Evolutionary conservation across 495 filamentous ascomycete species (phyloP), one percentile per base, ranked within the genome.

Genomic region (Monascus purpureus): DNA sequence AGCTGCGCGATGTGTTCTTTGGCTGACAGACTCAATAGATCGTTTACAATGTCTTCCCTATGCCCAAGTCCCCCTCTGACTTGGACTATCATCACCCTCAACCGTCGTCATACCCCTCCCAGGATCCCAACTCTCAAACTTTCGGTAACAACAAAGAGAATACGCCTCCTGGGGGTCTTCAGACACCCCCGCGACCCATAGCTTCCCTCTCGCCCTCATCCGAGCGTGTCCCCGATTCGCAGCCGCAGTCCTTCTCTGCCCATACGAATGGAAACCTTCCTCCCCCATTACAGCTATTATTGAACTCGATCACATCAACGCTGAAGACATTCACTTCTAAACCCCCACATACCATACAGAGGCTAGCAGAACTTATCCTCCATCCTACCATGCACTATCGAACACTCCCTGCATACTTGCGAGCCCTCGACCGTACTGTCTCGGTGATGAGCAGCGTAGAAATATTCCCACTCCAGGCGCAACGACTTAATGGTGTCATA

Each of bases 311-410:
- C 29, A 73, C 67, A 15, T 66, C 61, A 3, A 76, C 72, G n/a
- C 63, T 97, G 25, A 63, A 57, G 23, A 60, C 59, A 2, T 97
- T 97, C 56, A 23, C 67, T 17, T 56, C 62, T 1, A 72, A 82
- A 37, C 90, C 90, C 1, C 90, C 90, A 0, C 85, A 96, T 49
- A 96, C 90, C 0, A 67, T 93, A 31, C 90, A 97, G 56, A 80
- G 90, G 26, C 69, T 97, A 19, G 72, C 90, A 13, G 90, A 97
- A 64, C 80, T 97, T n/a, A 64, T 95, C 24, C 65, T 90, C 8
- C 50, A 52, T 12, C 90, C 90, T 5, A 77, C 59, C 24, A 60
- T 67, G 25, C 83, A 93, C 53, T 95, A 97, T 57, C 66, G 66
- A 18, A 77, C 73, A 18, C 66, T 95, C 3, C 71, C 80, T 4